Evolutionary conservation across 768 basidiomycete genomes (phyloP).

Genomic region (Lentinus tigrinus): DNA sequence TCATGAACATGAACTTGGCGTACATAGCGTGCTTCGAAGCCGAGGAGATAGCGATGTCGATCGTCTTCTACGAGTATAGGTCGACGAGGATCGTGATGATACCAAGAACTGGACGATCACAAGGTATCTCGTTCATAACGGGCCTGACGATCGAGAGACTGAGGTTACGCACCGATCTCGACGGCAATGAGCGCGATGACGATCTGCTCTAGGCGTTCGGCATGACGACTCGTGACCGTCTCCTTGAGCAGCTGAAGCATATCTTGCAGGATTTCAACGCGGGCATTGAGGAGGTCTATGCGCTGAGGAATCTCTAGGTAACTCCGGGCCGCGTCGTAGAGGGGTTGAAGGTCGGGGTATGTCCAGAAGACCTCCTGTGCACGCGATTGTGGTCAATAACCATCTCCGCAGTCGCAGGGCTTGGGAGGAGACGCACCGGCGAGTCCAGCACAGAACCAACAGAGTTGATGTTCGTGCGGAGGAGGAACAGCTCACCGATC

Average conservation of each 20-base stretch:
- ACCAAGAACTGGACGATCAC: conserved; percentile 65
- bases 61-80: conserved; percentile 36
- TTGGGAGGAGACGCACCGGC: conserved; percentile 54
- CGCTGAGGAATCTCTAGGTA: conserved; percentile 95
- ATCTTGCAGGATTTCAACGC: conserved; percentile 95
- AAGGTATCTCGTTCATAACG: not conserved
- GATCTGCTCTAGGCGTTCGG: conserved; percentile 89
- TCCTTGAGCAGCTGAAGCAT: conserved; percentile 96
- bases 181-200: conserved; percentile 89
- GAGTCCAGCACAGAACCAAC: conserved; percentile 97
- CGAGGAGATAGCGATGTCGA: not conserved
- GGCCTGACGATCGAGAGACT: not conserved
- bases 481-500: conserved; percentile 90
- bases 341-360: conserved; percentile 91
- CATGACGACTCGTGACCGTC: conserved; percentile 86
- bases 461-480: conserved; percentile 91
- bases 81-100: conserved; percentile 91
- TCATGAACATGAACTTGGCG: no score
- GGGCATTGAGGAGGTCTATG: conserved; percentile 88
- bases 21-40: no score
- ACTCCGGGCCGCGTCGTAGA: conserved; percentile 90
- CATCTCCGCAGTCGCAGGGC: not conserved
- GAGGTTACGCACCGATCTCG: conserved; percentile 62
- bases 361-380: conserved; percentile 92
- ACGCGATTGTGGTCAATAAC: not conserved